Conservation (phyloP, 345 rosid genomes). For the Salix dunnii region DNA sequence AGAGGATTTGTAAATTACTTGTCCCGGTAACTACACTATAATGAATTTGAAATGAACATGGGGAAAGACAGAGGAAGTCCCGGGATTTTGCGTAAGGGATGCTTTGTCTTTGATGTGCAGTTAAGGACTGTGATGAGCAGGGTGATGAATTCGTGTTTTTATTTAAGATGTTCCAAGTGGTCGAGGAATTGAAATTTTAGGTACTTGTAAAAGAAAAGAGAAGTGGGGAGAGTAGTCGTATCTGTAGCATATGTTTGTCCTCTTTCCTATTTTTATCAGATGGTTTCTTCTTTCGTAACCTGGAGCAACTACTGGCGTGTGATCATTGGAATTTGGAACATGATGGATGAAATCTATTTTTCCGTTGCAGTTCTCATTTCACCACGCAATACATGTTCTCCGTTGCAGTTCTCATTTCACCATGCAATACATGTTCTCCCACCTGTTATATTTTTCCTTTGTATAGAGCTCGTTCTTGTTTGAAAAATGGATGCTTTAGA, state of each 20-base stretch:
- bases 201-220: background rate
- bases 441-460: background rate
- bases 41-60: background rate
- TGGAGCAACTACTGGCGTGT: background rate
- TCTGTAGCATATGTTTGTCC: background rate
- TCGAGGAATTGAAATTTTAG: background rate
- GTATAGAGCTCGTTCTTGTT: background rate
- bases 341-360: background rate
- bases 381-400: background rate
- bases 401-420: too few species aligned
- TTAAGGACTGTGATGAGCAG: background rate
- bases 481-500: background rate
- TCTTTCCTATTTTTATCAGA: background rate
- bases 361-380: background rate
- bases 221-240: background rate
- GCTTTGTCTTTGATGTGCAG: background rate
- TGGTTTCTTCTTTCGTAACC: background rate
- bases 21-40: background rate
- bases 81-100: background rate
- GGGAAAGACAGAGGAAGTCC: background rate
- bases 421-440: background rate
- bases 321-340: background rate
- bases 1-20: slow-evolving; percentile 38
- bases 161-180: background rate
- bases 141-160: background rate